Evolutionary conservation across 306 rosid species (phyloP).

Genomic region (Prinsepia uniflora): DNA sequence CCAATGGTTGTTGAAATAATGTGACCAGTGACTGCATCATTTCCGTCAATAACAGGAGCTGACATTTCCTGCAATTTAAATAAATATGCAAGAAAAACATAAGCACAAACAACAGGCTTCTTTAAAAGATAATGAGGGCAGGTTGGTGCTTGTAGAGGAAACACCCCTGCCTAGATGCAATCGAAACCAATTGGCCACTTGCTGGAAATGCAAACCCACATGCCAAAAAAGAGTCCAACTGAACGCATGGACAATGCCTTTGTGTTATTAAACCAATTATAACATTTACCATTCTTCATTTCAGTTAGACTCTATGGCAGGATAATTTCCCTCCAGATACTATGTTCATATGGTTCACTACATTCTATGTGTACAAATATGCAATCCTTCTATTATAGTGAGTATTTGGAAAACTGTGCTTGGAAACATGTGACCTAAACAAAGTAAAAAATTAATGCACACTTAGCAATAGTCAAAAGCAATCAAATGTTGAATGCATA

Average conservation of each 20-base stretch:
- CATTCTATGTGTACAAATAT: neutral
- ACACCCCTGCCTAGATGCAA: neutral
- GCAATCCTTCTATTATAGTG: neutral
- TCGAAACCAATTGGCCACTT: neutral
- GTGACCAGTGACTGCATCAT: constrained; percentile 82
- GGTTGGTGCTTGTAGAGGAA: constrained; percentile 13
- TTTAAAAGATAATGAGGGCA: constrained; percentile 10
- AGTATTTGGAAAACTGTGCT: neutral
- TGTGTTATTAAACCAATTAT: neutral
- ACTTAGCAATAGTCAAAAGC: neutral
- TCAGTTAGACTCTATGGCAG: neutral
- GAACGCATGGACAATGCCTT: neutral
- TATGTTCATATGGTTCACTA: neutral
- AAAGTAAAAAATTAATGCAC: neutral
- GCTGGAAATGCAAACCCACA: neutral
- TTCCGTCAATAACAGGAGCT: constrained; percentile 56
- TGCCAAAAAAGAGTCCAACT: neutral
- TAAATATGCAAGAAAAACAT: constrained; percentile 10
- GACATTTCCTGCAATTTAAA: constrained; percentile 77
- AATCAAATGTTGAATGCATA: neutral
- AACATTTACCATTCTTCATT: constrained; percentile 5
- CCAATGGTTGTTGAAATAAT: constrained; percentile 94
- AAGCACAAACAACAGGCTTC: constrained; percentile 3
- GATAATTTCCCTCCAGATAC: neutral
- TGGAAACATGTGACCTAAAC: neutral